Base-by-base conservation (phyloP, 805 yeast species). In the Candida pseudoglaebosa region DNA sequence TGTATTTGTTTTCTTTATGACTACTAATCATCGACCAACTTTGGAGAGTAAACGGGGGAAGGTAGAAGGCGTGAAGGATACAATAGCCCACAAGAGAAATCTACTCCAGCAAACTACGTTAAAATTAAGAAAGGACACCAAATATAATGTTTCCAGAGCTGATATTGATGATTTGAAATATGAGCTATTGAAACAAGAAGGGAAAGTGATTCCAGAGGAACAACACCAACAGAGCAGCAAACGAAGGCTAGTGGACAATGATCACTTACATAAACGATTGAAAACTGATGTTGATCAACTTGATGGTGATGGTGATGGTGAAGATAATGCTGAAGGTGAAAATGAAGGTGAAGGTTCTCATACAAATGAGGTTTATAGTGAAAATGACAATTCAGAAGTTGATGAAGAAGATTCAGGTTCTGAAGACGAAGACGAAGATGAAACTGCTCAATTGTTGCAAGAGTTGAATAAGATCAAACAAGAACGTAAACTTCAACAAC, bases 1-100 rank as follows among this genome's bases (percentile, higher is more conserved):
- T 12, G 8, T 22, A 8, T 22, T 22, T 8, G 8, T 8, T n/a
- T 10, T 28, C 29, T 16, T 21, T 19, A 66, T 65, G 70, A 64
- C 71, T n/a, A 61, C 70, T 5, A 67, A 67, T 43, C 71, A 67
- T 42, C 52, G 71, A 35, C 73, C 73, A 6, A 64, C 70, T 4
- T 50, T 67, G 24, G 73, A 67, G 40, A 61, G 65, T 34, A 67
- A 67, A 43, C 48, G 62, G 30, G 72, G 73, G 4, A 59, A 61
- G 40, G 54, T 47, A 15, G 43, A 52, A 13, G 39, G 45, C 1
- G 64, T 66, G n/a, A 44, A 43, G 8, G 61, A 65, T 41, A 48
- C 64, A 29, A 65, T 67, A n/a, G 47, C 52, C 6, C 73, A 67
- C 47, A 44, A 70, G 1, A 49, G 71, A 26, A 44, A 56, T 1